phyloP scores from a whole-genome alignment of 2,329 filamentous ascomycete species.

The Beauveria asiatica region DNA sequence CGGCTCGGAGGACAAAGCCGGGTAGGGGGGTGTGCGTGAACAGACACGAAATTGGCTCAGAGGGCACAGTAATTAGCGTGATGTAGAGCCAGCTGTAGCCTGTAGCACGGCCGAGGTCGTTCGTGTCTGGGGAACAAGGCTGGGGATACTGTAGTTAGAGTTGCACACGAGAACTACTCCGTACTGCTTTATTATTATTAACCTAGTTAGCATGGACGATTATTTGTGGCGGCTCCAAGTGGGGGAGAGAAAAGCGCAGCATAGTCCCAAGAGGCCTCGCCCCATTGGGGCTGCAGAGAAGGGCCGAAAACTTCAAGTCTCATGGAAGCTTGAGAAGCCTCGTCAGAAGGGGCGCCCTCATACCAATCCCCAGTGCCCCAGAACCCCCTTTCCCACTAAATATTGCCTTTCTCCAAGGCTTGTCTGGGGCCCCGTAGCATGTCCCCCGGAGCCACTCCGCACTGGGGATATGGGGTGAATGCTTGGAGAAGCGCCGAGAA shows the following conservation, averaged over 20 bases:
- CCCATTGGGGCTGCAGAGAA: slow-evolving; percentile 8
- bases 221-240: slow-evolving; percentile 4
- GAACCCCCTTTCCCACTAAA: not conserved
- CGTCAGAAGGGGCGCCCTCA: too few species aligned
- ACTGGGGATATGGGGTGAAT: not conserved
- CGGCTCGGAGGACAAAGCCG: not conserved
- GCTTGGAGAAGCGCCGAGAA: slow-evolving; percentile 10
- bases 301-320: slow-evolving; percentile 5
- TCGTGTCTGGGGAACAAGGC: not conserved
- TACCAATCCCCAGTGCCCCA: not conserved
- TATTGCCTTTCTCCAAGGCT: not conserved
- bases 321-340: not conserved
- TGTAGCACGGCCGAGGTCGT: not conserved
- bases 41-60: not conserved
- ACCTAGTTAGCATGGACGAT: not conserved
- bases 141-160: slow-evolving; percentile 8
- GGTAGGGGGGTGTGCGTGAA: not conserved
- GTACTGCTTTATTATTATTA: not conserved
- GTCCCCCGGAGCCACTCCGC: slow-evolving; percentile 6
- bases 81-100: not conserved
- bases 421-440: not conserved
- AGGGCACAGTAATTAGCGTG: not conserved
- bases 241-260: not conserved
- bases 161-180: not conserved
- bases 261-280: not conserved